Conservation (phyloP, 352 stramenopile species). For the Aphanomyces cochlioides region DNA sequence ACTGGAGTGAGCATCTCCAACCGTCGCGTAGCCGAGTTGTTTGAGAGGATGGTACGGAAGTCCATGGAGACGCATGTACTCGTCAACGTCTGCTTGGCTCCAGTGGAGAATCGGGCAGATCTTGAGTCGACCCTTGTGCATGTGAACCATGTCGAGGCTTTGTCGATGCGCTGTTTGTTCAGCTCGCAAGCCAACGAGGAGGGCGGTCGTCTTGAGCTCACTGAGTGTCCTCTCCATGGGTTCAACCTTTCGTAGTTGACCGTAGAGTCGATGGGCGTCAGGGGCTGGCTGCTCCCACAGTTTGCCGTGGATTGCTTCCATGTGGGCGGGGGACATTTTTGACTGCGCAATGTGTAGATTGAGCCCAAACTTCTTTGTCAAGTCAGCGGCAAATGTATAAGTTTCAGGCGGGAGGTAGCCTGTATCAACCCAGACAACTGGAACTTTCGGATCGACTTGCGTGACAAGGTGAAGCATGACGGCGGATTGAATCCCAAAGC, state of each 20-base stretch:
- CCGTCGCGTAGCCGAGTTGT: conserved; percentile 70
- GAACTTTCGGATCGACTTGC: conserved; percentile 47
- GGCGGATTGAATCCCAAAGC: conserved; percentile 82
- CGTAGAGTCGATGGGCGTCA: conserved; percentile 76
- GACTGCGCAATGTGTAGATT: conserved; percentile 78
- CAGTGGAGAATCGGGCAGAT: conserved; percentile 82
- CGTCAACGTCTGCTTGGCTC: conserved; percentile 66
- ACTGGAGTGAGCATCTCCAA: conserved; percentile 81
- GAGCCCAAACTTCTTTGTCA: conserved; percentile 60
- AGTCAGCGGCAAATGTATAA: conserved; percentile 70
- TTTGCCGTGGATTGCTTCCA: conserved; percentile 85
- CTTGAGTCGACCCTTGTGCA: conserved; percentile 78
- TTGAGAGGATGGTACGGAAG: conserved; percentile 85
- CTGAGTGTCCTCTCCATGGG: conserved; percentile 72
- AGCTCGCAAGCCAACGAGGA: conserved; percentile 78
- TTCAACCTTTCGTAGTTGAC: conserved; percentile 80
- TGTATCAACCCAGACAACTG: conserved; percentile 82
- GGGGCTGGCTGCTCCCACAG: conserved; percentile 66
- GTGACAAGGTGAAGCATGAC: conserved; percentile 79
- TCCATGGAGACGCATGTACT: conserved; percentile 65
- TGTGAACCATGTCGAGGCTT: conserved; percentile 64
- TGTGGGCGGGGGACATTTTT: conserved; percentile 63
- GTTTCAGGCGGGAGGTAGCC: conserved; percentile 80
- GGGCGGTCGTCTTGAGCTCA: conserved; percentile 52
- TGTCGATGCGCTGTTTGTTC: conserved; percentile 69